phyloP scores from a whole-genome alignment of 2,329 filamentous ascomycete genomes.

The Claviceps digitariae region DNA sequence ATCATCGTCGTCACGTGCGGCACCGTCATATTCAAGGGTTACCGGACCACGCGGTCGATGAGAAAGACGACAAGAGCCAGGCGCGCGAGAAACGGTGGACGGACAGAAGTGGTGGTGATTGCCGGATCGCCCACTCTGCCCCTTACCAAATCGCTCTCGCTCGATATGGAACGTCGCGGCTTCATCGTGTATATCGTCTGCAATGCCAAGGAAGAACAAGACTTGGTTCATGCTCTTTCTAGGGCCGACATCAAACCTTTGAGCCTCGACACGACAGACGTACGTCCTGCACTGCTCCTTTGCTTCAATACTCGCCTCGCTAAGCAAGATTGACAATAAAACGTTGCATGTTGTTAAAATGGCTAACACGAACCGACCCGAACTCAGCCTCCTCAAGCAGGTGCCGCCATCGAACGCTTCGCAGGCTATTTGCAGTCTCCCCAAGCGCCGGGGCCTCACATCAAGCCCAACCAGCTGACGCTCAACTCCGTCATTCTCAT shows the following conservation, averaged over 20 bases:
- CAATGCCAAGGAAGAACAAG: constrained; percentile 72
- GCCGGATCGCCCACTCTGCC: constrained; percentile 79
- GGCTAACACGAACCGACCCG: not conserved
- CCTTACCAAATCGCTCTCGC: constrained; percentile 65
- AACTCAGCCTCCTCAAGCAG: constrained; percentile 51
- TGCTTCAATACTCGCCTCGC: not conserved
- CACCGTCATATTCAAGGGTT: constrained; percentile 42
- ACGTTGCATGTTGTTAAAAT: too few species aligned
- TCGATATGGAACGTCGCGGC: constrained; percentile 80
- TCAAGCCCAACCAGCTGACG: constrained; percentile 60
- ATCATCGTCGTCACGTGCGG: constrained; percentile 58
- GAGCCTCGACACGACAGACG: constrained; percentile 69
- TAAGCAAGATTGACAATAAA: not conserved
- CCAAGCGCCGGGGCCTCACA: constrained; percentile 62
- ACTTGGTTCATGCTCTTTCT: constrained; percentile 60
- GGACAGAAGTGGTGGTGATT: constrained; percentile 76
- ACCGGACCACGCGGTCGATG: constrained; percentile 38
- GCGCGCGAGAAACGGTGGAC: constrained; percentile 67
- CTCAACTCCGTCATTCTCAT: constrained; percentile 74
- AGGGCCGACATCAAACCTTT: constrained; percentile 71
- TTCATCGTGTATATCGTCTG: constrained; percentile 91
- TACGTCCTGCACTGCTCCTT: constrained; percentile 25
- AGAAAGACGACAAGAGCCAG: constrained; percentile 61
- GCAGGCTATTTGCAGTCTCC: constrained; percentile 57
- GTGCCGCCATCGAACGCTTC: constrained; percentile 58